A percentile compares a stretch with the other conserved stretches of the same genome.
phyloP scores from a whole-genome alignment of 805 yeast species.

The Candida nemodendra region DNA sequence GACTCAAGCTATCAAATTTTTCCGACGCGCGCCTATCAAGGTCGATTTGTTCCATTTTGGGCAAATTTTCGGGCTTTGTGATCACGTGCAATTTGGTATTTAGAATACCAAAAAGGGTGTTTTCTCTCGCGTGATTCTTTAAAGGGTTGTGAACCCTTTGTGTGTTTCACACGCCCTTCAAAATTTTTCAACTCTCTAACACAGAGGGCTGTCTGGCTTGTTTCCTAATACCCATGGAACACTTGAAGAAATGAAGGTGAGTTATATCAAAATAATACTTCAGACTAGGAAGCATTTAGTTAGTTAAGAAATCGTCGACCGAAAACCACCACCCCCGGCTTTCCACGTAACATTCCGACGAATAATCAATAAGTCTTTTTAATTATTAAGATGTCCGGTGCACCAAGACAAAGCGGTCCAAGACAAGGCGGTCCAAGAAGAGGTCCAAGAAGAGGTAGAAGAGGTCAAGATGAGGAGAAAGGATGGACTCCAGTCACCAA shows the following conservation, averaged over 20 bases:
- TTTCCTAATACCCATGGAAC: no score
- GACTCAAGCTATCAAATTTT: not conserved
- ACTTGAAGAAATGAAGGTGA: no score
- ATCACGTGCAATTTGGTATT: no score
- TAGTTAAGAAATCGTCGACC: conserved; percentile 42
- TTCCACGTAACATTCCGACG: conserved; percentile 72
- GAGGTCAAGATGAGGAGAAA: conserved; percentile 90
- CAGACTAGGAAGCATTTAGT: conserved; percentile 1
- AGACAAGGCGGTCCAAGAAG: conserved; percentile 55
- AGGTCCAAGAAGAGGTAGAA: conserved; percentile 62
- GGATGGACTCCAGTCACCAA: conserved; percentile 99
- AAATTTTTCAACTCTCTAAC: no score
- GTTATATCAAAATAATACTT: not conserved
- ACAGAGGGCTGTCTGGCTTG: no score
- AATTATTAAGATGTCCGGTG: conserved; percentile 41
- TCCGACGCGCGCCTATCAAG: not conserved
- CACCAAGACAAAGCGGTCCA: conserved; percentile 43
- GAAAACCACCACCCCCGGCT: conserved; percentile 70
- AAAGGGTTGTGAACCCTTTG: no score
- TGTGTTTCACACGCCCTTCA: no score
- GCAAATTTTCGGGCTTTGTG: no score
- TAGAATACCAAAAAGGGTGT: no score
- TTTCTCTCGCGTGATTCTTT: no score
- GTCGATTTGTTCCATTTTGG: no score
- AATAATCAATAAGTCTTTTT: conserved; percentile 9